These are phyloP conservation scores for Allium cepa DNA, from an alignment of 106 monocot genomes.

Conservation along the genomic window DNA sequence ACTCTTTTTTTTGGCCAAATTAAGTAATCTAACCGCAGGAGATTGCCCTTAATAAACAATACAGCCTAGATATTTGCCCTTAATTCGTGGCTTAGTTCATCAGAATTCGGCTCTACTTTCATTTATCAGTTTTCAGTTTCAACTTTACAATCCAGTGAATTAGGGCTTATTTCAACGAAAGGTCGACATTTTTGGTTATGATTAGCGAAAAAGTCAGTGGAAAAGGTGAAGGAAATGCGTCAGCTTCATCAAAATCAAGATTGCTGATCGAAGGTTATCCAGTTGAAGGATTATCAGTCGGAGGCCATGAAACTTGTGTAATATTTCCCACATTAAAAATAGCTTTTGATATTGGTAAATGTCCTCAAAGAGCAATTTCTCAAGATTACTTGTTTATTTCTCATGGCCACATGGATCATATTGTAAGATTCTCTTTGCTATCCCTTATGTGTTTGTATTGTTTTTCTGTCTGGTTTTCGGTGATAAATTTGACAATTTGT, in stretches of 20 bases:
- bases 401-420: conserved; percentile 96
- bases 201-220: background rate
- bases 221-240: background rate
- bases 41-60: too few relatives aligned
- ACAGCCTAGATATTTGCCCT: too few relatives aligned
- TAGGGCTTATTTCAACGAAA: too few relatives aligned
- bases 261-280: conserved; percentile 73
- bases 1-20: too few relatives aligned
- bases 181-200: background rate
- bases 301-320: conserved; percentile 88
- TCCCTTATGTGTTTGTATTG: too few relatives aligned
- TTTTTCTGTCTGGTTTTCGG: too few relatives aligned
- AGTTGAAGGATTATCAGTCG: conserved; percentile 82
- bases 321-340: conserved; percentile 77
- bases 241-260: conserved; percentile 17
- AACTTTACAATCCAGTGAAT: too few relatives aligned
- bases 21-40: too few relatives aligned
- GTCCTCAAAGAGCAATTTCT: conserved; percentile 82
- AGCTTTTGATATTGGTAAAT: conserved; percentile 95
- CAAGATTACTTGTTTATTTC: conserved; percentile 95
- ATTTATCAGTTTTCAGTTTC: too few relatives aligned
- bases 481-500: too few relatives aligned
- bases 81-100: too few relatives aligned
- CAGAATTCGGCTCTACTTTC: too few relatives aligned
- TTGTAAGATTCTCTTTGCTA: conserved; percentile 35